phyloP scores from a whole-genome alignment of 148 eudicot genomes.

The Rhododendron vialii region DNA sequence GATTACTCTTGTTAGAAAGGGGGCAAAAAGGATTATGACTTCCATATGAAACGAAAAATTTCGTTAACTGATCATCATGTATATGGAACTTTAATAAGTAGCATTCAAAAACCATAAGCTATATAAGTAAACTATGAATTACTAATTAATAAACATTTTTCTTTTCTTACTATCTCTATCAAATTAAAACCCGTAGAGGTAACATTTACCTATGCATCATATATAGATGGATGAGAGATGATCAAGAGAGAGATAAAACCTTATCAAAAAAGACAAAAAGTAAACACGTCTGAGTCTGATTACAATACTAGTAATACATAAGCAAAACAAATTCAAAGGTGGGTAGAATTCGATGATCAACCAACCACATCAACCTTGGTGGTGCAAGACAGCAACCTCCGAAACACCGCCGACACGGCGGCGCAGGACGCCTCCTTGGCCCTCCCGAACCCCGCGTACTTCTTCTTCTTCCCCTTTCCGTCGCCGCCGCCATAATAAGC shows the following conservation, averaged over 20 bases:
- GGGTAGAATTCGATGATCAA: not conserved
- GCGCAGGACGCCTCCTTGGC: conserved; percentile 27
- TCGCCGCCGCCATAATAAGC: not conserved
- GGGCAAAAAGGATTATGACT: too few species aligned
- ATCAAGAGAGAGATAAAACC: not conserved
- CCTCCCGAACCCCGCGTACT: conserved; percentile 15
- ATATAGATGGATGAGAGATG: not conserved
- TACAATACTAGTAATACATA: not conserved
- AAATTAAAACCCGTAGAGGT: not conserved
- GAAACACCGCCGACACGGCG: conserved; percentile 22
- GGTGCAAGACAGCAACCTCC: conserved; percentile 38
- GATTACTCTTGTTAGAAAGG: not conserved
- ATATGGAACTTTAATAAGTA: not conserved
- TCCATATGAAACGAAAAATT: not conserved
- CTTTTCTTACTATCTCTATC: not conserved
- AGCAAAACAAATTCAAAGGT: not conserved
- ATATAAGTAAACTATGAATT: not conserved
- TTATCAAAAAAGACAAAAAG: not conserved
- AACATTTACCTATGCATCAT: not conserved
- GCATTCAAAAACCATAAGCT: not conserved
- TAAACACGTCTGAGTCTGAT: not conserved
- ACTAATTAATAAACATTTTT: not conserved
- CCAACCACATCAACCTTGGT: conserved; percentile 34
- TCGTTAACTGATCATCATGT: not conserved
- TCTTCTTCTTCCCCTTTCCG: not conserved